Evolutionary conservation across 768 basidiomycete genomes (phyloP).

Genomic region (Hemileccinum rubropunctum): DNA sequence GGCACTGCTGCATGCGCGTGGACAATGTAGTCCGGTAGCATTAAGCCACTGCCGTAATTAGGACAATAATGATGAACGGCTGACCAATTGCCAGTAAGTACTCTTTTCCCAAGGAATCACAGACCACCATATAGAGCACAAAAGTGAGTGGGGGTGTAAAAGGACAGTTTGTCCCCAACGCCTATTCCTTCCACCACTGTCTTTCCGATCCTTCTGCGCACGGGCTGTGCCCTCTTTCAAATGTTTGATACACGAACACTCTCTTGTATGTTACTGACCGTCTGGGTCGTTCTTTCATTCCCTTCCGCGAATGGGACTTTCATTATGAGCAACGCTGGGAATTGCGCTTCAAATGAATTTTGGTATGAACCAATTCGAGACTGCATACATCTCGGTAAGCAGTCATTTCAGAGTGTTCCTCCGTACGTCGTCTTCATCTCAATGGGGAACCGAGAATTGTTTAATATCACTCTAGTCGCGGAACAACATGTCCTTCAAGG

Average conservation of each 20-base stretch:
- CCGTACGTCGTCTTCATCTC: constrained; percentile 9
- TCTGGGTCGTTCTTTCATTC: constrained; percentile 10
- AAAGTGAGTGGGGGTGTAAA: constrained; percentile 1
- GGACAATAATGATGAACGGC: background rate
- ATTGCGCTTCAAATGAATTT: constrained; percentile 14
- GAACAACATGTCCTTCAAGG: constrained; percentile 6
- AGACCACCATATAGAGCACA: constrained; percentile 2
- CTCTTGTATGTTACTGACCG: background rate
- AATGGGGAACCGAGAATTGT: background rate
- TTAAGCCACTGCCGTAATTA: background rate
- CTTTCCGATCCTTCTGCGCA: background rate
- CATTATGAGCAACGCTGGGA: constrained; percentile 5
- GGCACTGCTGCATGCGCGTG: background rate
- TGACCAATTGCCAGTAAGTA: too few relatives aligned
- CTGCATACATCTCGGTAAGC: constrained; percentile 10
- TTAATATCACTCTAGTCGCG: constrained; percentile 4
- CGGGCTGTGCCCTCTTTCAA: constrained; percentile 6
- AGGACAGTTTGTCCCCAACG: background rate
- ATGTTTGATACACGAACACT: background rate
- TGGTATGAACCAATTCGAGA: constrained; percentile 12
- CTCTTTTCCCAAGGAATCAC: background rate
- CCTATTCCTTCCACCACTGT: background rate
- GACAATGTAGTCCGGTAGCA: background rate
- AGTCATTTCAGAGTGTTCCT: constrained; percentile 5
- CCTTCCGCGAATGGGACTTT: constrained; percentile 4